Base-by-base conservation (phyloP, 2,329 filamentous ascomycete genomes). In the Calonectria fujianensis region DNA sequence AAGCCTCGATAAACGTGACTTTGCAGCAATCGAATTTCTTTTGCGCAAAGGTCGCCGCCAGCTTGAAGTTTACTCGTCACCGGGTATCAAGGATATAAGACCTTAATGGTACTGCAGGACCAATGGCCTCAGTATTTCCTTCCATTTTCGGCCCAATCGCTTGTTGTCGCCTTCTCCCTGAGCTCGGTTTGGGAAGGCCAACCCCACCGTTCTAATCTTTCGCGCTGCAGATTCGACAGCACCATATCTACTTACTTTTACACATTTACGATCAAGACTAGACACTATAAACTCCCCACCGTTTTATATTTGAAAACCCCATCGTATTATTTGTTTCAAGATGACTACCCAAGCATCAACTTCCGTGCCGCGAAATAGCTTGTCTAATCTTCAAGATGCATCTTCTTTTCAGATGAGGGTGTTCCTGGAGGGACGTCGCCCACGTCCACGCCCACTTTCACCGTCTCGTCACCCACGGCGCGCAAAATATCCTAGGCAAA, bases 21-120 rank as follows among this genome's bases (percentile, higher is more conserved):
- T 98, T 85, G 89, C 90, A 20, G 93, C 95, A 8, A 93, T 98
- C 72, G 96, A 98, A 84, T 97, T 95, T 83, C 87, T 98, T 41
- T 83, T 98, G 67, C 91, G 96, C 74, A 96, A 95, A 83, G 96
- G 96, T 29, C 90, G 91, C 51, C 91, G 95, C 57, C 95, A 98
- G 83, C 88, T 98, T 24, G 95, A 98, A 76, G 90, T 93, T 59
- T 97, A 97, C 85, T 91, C 93, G n/a, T 91, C 93, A 8, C 92
- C 94, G 32, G 94, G 93, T 3, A 96, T 98, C 80, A 95, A 92
- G 81, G 95, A 97, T 83, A 93, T 97, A 74, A 86, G 85, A 77
- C 89, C 81, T 83, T 82, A 79, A 79, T 20, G 8, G 41, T 6
- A 14, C 54, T 6, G 66, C 7, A 59, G 37, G 48, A 59, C 16